Percentiles rank a stretch among this genome's conserved stretches.
phyloP scores from a whole-genome alignment of 257 asterid species.

The Datura wrightii region DNA sequence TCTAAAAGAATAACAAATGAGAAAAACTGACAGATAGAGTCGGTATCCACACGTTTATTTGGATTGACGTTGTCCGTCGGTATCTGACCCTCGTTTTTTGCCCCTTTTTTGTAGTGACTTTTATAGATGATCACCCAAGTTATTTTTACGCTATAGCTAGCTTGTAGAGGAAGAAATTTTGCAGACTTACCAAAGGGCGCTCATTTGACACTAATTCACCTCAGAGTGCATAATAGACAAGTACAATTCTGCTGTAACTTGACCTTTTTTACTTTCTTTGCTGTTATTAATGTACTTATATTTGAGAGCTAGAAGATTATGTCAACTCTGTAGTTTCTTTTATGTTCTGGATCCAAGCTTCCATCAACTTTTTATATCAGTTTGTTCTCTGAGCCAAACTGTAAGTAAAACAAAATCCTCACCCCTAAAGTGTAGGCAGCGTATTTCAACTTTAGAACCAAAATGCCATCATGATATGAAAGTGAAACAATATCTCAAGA shows the following conservation, averaged over 20 bases:
- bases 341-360: background rate
- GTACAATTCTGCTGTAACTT: background rate
- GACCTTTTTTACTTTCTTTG: background rate
- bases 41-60: too few relatives aligned
- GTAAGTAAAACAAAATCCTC: background rate
- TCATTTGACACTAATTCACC: slow-evolving; percentile 25
- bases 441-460: too few relatives aligned
- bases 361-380: background rate
- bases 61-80: too few relatives aligned
- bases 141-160: background rate
- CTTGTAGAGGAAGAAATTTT: slow-evolving; percentile 29
- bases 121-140: too few relatives aligned
- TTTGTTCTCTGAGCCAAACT: background rate
- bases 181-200: background rate
- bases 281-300: background rate
- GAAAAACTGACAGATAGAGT: too few relatives aligned
- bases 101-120: too few relatives aligned
- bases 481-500: background rate
- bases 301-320: background rate
- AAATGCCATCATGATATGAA: background rate
- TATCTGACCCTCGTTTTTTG: too few relatives aligned
- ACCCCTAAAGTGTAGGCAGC: too few relatives aligned
- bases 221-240: background rate
- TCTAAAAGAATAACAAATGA: too few relatives aligned
- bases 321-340: background rate